phyloP scores from a whole-genome alignment of 495 filamentous ascomycete species.

The Aspergillus baeticus region DNA sequence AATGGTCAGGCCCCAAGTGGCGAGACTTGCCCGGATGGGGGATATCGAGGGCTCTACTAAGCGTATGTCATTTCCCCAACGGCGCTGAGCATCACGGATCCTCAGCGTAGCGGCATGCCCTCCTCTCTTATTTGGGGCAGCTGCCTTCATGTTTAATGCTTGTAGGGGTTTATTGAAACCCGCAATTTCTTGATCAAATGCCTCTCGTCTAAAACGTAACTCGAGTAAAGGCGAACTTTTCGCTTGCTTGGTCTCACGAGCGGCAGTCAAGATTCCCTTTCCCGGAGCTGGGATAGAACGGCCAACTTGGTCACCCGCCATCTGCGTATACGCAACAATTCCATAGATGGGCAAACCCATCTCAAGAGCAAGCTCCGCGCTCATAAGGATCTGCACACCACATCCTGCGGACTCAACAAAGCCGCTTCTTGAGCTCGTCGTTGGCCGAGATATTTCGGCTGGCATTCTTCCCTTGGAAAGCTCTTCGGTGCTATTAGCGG shows the following conservation, averaged over 20 bases:
- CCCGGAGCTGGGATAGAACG: conserved; percentile 95
- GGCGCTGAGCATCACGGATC: conserved; percentile 75
- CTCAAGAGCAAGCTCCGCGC: conserved; percentile 85
- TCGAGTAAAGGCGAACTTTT: conserved; percentile 88
- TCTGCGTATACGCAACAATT: conserved; percentile 87
- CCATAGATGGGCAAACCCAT: conserved; percentile 99
- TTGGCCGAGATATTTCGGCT: conserved; percentile 93
- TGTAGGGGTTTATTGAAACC: background rate
- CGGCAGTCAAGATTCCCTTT: conserved; percentile 92
- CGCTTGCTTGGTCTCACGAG: conserved; percentile 69
- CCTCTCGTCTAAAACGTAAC: conserved; percentile 87
- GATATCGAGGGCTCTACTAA: conserved; percentile 88
- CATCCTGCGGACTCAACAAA: conserved; percentile 99
- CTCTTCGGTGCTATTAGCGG: conserved; percentile 92
- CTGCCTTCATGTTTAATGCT: background rate
- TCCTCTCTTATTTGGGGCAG: background rate
- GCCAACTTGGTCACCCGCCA: conserved; percentile 97
- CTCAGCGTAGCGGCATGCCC: conserved; percentile 36
- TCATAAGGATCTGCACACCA: conserved; percentile 97
- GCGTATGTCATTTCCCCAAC: conserved; percentile 95
- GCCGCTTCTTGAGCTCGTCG: conserved; percentile 90
- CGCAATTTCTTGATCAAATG: conserved; percentile 79
- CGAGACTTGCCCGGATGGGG: conserved; percentile 87
- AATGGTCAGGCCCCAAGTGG: conserved; percentile 94
- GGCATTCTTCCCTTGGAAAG: conserved; percentile 91